These are phyloP conservation scores for Moesziomyces antarcticus DNA, from an alignment of 1,284 basidiomycete species.

Conservation along the genomic window DNA sequence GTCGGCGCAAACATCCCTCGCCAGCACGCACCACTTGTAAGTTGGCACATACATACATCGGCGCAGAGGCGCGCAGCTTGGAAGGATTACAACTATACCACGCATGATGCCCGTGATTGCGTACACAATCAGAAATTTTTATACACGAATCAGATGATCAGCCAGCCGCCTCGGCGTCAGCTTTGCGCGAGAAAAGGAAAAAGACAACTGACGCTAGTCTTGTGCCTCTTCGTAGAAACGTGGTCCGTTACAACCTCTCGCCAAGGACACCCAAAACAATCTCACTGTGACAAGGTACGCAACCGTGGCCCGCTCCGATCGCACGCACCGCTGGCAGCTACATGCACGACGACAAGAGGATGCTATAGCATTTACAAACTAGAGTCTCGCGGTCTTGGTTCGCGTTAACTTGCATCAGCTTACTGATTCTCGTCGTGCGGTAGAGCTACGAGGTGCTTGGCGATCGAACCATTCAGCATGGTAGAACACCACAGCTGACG, in stretches of 20 bases:
- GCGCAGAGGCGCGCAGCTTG: not conserved
- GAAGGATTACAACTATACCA: conserved; percentile 43
- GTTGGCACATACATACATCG: conserved; percentile 7
- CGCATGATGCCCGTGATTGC: conserved; percentile 53
- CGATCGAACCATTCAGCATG: too few species aligned
- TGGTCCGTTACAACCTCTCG: not conserved
- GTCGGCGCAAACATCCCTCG: conserved; percentile 22
- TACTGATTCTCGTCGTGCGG: conserved; percentile 43
- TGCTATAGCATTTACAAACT: conserved; percentile 59
- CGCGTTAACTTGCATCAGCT: conserved; percentile 58
- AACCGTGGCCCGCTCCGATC: too few species aligned
- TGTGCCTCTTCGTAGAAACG: not conserved
- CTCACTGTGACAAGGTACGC: not conserved
- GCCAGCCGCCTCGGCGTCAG: not conserved
- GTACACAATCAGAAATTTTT: conserved; percentile 40
- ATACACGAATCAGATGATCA: conserved; percentile 55
- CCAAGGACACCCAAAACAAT: too few species aligned
- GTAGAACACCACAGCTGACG: too few species aligned
- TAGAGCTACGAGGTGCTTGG: not conserved
- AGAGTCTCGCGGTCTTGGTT: conserved; percentile 65
- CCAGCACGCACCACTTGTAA: conserved; percentile 10
- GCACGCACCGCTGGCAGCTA: not conserved
- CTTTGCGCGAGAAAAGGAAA: not conserved
- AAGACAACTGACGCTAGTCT: conserved; percentile 6
- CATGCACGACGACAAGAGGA: conserved; percentile 32